Base-by-base conservation (phyloP, 208 protist species). In the Trypanosoma scelopori region DNA sequence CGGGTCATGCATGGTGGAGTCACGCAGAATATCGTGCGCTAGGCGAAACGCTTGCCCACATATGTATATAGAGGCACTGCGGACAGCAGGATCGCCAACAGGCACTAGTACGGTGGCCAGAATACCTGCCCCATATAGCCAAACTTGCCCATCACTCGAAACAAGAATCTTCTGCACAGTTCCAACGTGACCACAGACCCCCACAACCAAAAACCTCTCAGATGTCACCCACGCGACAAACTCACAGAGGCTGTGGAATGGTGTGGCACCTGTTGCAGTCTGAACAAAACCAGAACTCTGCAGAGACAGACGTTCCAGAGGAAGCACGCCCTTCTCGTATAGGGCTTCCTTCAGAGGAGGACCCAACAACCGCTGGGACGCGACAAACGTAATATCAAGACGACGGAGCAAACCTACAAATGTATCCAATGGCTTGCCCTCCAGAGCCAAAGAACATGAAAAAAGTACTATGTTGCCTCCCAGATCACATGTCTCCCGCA, bases 211-310 rank as follows among this genome's bases (percentile, higher is more conserved):
- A 5, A 6, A 45, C 22, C 42, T 43, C 15, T 9, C 6, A 55
- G 28, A 50, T 13, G 56, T 47, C 22, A 30, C 39, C 52, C 50
- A 75, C 30, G 32, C 22, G 30, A 62, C 13, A 60, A 75, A 69
- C 61, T 75, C 63, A 43, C 37, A n/a, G 1, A 63, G 35, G 35
- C 50, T 65, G 41, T 75, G 69, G 60, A 75, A 69, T n/a, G 63
- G 55, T 22, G 45, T 69, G 15, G 69, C 60, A 27, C 55, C 69
- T 25, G 69, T 69, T 15, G 55, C 55, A 15, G 23, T 18, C 39
- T 64, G 41, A 27, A 64, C 47, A 45, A 52, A 22, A 46, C 23
- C 53, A 55, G 6, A 51, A 28, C 59, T 12, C 4, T 50, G 0
- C 42, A 69, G 61, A 7, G 69, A 75, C 4, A 75, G 35, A 16